Evolutionary conservation across 768 basidiomycete species (phyloP), one percentile per base, ranked within the genome.

Genomic region (Amanita rimosa): DNA sequence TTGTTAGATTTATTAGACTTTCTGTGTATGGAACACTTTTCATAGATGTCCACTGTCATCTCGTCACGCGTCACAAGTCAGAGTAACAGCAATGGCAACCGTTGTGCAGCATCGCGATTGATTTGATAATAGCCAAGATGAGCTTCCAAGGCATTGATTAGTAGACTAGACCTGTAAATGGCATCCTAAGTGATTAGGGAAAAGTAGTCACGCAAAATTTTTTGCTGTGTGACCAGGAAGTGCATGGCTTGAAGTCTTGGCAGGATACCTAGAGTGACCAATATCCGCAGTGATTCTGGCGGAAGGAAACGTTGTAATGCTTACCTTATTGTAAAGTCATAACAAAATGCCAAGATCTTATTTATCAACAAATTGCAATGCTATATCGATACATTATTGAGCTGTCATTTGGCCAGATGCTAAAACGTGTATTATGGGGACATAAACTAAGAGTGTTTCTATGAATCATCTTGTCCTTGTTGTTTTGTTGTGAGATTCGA

Each of bases 1-100:
- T 33, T 24, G 14, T 35, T 45, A 45, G 44, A 45, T 34, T 45
- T 35, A 11, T 31, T 45, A 45, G 44, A 45, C 11, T 33, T 34
- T 21, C 33, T 16, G 19, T 22, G 17, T 33, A 9, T 29, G 22
- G 22, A 24, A 24, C 22, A 24, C 5, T 24, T 24, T 5, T 24
- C n/a, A n/a, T n/a, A n/a, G 24, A 11, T 29, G 29, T 29, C 10
- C 10, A 29, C 10, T 29, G 10, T 4, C 10, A 27, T 6, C 7
- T 26, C 24, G 7, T n/a, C n/a, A n/a, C n/a, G n/a, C n/a, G n/a
- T n/a, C n/a, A n/a, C n/a, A n/a, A n/a, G n/a, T n/a, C n/a, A n/a
- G n/a, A n/a, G n/a, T n/a, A n/a, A n/a, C 31, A 31, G 13, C 10
- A 31, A 31, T 31, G 11, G 31, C 13, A 13, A 31, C 13, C 10